Base-by-base conservation (phyloP, 441 rosid genomes). In the Syzygium malaccense region DNA sequence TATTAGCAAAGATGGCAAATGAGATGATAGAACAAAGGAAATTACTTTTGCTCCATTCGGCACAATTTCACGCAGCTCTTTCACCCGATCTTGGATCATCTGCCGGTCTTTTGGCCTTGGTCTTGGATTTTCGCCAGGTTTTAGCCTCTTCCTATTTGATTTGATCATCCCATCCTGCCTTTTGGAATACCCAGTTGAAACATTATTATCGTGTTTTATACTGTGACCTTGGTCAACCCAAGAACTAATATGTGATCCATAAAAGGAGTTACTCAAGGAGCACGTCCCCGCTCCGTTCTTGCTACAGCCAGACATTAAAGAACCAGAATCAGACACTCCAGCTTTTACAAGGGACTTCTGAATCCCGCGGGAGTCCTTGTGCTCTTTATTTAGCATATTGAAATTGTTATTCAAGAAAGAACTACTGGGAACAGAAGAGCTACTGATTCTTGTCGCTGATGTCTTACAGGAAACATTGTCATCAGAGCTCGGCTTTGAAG, bases 81-180 rank as follows among this genome's bases (percentile, higher is more conserved):
- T 98, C 84, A 98, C 97, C 83, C 99, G 97, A 93, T 98, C 99
- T 94, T 98, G 99, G 89, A 98, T 97, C 98, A 97, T 95, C 88
- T 97, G 99, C 19, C 99, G 98, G 92, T 98, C 99, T 91, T 96
- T 98, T 41, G 99, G 99, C 94, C 99, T 95, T 37, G 99, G 99
- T 90, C 98, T 93, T 79, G 99, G 97, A 66, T 94, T 98, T 94
- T 98, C 99, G 86, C 99, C 99, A 49, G 97, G 96, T 92, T 96
- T 98, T 89, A 95, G 94, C 89, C 99, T 94, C 89, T 98, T 98
- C 83, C 98, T 96, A 91, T 92, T 95, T 20, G 98, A 93, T 92
- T 96, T 97, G 56, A 91, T 88, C 37, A 88, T 87, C 92, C 94
- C 98, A 78, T 93, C 95, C 71, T 91, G 96, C 92, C 90, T 93